phyloP scores from a whole-genome alignment of 768 basidiomycete species.

The Agrocybe pediades region DNA sequence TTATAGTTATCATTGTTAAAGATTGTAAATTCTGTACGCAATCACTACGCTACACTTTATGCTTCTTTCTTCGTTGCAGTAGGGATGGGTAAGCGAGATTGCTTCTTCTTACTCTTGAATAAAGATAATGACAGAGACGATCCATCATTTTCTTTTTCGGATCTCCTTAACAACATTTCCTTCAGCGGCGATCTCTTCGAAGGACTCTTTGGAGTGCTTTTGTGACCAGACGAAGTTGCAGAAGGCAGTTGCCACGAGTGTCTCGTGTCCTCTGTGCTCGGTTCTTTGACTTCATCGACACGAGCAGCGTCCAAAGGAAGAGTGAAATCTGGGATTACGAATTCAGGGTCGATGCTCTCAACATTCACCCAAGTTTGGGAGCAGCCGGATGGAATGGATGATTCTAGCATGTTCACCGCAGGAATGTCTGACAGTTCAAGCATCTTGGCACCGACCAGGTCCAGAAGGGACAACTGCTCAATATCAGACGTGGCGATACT shows the following conservation, averaged over 20 bases:
- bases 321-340: not conserved
- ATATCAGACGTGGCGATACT: not conserved
- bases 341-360: not conserved
- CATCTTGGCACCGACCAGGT: not conserved
- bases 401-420: not conserved
- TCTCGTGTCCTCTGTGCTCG: slow-evolving; percentile 13
- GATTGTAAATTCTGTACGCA: slow-evolving; percentile 2
- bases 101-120: slow-evolving; percentile 8
- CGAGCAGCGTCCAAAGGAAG: not conserved
- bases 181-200: not conserved
- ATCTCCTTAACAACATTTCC: not conserved
- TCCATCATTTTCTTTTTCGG: slow-evolving; percentile 11
- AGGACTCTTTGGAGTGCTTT: not conserved
- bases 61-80: slow-evolving; percentile 1
- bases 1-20: slow-evolving; percentile 4
- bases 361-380: slow-evolving; percentile 9
- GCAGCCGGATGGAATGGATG: not conserved
- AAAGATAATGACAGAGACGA: slow-evolving; percentile 6
- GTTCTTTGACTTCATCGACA: slow-evolving; percentile 5
- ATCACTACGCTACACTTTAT: not conserved
- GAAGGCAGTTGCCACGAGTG: slow-evolving; percentile 17
- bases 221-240: not conserved
- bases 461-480: not conserved
- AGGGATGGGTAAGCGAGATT: slow-evolving; percentile 15
- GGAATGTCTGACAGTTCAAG: not conserved